Conservation (phyloP, 345 rosid genomes). For the Camelina hispida region DNA sequence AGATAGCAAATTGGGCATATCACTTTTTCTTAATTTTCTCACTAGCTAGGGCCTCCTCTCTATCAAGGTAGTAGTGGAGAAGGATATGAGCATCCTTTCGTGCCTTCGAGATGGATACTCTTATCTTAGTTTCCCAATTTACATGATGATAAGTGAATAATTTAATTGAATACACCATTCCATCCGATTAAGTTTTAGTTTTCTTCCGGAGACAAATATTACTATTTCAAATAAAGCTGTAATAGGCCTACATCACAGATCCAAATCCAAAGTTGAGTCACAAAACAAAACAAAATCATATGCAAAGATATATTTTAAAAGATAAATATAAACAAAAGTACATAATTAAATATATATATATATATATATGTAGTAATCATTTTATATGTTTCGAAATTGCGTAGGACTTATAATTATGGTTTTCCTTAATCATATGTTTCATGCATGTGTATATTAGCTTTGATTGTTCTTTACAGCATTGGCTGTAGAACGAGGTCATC, state of each 20-base stretch:
- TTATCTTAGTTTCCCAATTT: not conserved
- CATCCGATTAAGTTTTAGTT: not conserved
- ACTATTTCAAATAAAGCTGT: not conserved
- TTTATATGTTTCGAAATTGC: conserved; percentile 17
- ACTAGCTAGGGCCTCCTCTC: not conserved
- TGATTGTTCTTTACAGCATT: conserved; percentile 38
- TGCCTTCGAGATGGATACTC: not conserved
- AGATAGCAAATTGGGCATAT: not conserved
- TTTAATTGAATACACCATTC: not conserved
- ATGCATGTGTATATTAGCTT: conserved; percentile 39
- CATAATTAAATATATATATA: no score
- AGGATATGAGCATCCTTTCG: not conserved
- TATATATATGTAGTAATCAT: conserved; percentile 19
- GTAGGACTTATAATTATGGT: conserved; percentile 32
- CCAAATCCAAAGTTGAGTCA: not conserved
- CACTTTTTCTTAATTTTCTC: not conserved
- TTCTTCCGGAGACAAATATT: not conserved
- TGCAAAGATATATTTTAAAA: not conserved
- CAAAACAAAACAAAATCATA: not conserved
- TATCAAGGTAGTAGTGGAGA: not conserved
- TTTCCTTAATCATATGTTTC: conserved; percentile 39
- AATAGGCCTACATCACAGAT: conserved; percentile 4
- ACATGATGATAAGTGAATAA: conserved; percentile 4
- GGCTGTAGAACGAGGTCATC: conserved; percentile 28
- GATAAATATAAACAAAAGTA: no score